A percentile compares a stretch with the other conserved stretches of the same genome.
Evolutionary conservation across 2,329 filamentous ascomycete genomes (phyloP).

Genomic region (Mollisiaceae sp.): DNA sequence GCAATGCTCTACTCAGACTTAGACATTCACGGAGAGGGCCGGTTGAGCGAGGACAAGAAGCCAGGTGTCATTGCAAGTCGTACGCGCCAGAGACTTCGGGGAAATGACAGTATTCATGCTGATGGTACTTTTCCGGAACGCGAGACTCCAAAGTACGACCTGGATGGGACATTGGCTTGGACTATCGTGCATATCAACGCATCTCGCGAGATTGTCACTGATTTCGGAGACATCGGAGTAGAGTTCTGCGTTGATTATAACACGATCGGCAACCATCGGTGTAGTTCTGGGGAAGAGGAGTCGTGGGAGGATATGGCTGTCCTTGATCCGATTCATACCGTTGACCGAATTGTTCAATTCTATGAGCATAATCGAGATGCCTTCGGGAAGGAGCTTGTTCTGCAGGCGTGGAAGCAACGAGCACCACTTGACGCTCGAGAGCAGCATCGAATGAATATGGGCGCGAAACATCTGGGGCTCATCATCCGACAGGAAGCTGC

Average conservation of each 20-base stretch:
- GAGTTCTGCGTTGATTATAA: not conserved
- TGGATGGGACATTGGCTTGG: not conserved
- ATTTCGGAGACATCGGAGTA: not conserved
- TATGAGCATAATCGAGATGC: not conserved
- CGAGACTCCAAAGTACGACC: conserved; percentile 7
- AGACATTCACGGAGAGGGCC: conserved; percentile 32
- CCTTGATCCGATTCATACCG: not conserved
- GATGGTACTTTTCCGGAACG: conserved; percentile 4
- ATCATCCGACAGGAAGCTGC: not conserved
- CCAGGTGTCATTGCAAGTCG: conserved; percentile 7
- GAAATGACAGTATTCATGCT: not conserved
- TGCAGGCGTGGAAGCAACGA: not conserved
- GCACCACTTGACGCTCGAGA: not conserved
- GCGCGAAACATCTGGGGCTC: not conserved
- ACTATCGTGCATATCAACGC: not conserved
- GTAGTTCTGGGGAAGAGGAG: not conserved
- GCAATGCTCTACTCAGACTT: conserved; percentile 5
- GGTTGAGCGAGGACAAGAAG: conserved; percentile 17
- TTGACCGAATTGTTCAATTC: not conserved
- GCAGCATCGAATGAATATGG: too few species aligned
- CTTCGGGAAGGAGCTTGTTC: not conserved
- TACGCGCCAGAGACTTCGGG: not conserved
- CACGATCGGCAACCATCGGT: not conserved
- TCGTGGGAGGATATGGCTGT: not conserved
- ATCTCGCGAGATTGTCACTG: not conserved